Base-by-base conservation (phyloP, 2,329 filamentous ascomycete genomes). In the Colletotrichum gigasporum region DNA sequence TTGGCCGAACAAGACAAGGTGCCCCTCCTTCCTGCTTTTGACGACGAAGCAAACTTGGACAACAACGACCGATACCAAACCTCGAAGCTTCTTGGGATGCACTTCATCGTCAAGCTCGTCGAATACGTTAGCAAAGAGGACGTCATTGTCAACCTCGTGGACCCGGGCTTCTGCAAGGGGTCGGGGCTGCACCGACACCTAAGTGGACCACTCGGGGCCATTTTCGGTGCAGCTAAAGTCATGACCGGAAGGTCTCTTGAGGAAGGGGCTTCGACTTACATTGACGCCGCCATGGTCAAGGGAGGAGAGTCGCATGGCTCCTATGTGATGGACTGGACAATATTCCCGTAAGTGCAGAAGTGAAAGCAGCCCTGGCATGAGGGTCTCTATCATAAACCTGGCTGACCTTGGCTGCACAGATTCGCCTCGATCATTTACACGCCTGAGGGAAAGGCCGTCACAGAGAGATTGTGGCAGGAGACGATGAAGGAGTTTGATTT, bases 281-380 rank as follows among this genome's bases (percentile, higher is more conserved):
- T 85, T 3, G 81, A 86, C 67, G 82, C 82, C 1, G 72, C 71
- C 0, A 73, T 82, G 0, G 70, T 75, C 2, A 77, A 83, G 63
- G 83, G 83, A 0, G 75, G 75, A 47, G 82, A 85, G 69, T 79
- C 79, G 0, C 83, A 86, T 69, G 82, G 82, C 3, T 79, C 78
- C 39, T 84, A 80, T 58, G 22, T 84, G 1, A 82, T 80, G 75
- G 77, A 79, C 60, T 84, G 80, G 78, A 70, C 79, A 18, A 78
- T 84, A 26, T 63, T 67, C 8, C 78, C 81, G 79, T 84, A 71
- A 78, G 82, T 75, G 45, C 20, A 3, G 2, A 2, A n/a, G n/a
- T n/a, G n/a, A n/a, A n/a, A n/a, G n/a, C n/a, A n/a, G n/a, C n/a
- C n/a, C n/a, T n/a, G n/a, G n/a, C n/a, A n/a, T n/a, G n/a, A n/a